Evolutionary conservation across 768 basidiomycete species (phyloP).

Genomic region (Xerocomus potaroensis): DNA sequence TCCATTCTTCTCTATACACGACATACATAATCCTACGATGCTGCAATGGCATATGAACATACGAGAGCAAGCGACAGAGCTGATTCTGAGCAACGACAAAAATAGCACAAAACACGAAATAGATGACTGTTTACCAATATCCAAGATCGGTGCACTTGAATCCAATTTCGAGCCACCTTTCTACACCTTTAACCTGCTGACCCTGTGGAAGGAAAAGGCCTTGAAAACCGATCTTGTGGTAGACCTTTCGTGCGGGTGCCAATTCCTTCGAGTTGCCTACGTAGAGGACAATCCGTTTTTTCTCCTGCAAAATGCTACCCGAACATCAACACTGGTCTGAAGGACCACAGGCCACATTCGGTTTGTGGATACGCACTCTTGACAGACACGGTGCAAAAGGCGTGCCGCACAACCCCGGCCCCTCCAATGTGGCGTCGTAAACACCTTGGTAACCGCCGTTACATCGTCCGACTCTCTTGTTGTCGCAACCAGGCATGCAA

Average conservation of each 20-base stretch:
- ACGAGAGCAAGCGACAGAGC: not conserved
- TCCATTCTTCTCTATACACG: too few relatives aligned
- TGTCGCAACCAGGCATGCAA: slow-evolving; percentile 68
- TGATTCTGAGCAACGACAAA: not conserved
- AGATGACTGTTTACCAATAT: slow-evolving; percentile 9
- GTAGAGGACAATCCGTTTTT: slow-evolving; percentile 44
- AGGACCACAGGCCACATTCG: not conserved
- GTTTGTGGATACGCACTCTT: slow-evolving; percentile 36
- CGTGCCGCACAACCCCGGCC: slow-evolving; percentile 53
- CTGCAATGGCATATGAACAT: slow-evolving; percentile 8
- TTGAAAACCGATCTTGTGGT: slow-evolving; percentile 21
- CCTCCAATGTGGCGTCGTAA: slow-evolving; percentile 49
- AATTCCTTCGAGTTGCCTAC: slow-evolving; percentile 40
- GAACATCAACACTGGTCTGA: slow-evolving; percentile 1
- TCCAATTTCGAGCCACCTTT: slow-evolving; percentile 18
- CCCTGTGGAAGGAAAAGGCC: slow-evolving; percentile 12
- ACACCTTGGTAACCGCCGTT: slow-evolving; percentile 68
- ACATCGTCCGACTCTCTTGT: slow-evolving; percentile 54
- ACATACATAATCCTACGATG: too few relatives aligned
- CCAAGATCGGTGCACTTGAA: slow-evolving; percentile 14
- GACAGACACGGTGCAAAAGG: slow-evolving; percentile 53
- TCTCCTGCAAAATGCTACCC: slow-evolving; percentile 28
- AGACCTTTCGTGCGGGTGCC: slow-evolving; percentile 17
- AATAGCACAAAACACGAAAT: not conserved
- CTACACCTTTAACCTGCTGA: slow-evolving; percentile 11